A percentile compares a stretch with the other conserved stretches of the same genome.
phyloP scores from a whole-genome alignment of 805 yeast genomes.

The Saccharomycopsis babjevae region DNA sequence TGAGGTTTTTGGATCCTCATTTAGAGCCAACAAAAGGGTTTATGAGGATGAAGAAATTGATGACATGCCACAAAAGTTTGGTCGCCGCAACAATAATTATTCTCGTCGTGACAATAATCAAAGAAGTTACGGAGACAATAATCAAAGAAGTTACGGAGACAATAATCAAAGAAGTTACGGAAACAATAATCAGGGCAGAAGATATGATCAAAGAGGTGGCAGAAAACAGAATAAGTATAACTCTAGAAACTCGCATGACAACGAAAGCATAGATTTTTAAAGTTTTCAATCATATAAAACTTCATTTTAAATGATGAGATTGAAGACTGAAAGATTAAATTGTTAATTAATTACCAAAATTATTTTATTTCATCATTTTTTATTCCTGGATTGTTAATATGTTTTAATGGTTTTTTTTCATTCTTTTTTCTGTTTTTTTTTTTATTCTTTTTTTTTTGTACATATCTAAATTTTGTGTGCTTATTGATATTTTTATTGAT shows the following conservation, averaged over 20 bases:
- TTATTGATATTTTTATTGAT: neutral
- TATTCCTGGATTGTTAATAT: neutral
- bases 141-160: slow-evolving; percentile 22
- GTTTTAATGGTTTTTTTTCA: neutral
- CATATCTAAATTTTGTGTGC: neutral
- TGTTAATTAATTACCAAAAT: too few relatives aligned
- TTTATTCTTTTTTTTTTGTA: neutral
- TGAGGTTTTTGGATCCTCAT: neutral
- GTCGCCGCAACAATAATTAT: neutral
- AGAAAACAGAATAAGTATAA: slow-evolving; percentile 10
- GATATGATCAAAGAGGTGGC: slow-evolving; percentile 16
- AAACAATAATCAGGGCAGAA: slow-evolving; percentile 20
- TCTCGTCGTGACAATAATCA: slow-evolving; percentile 7
- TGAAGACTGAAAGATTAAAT: too few relatives aligned
- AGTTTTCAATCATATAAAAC: neutral
- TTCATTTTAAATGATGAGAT: neutral
- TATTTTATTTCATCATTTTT: neutral
- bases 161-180: slow-evolving; percentile 20
- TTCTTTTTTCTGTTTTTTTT: neutral
- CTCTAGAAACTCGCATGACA: slow-evolving; percentile 20
- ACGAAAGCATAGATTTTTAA: neutral
- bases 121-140: slow-evolving; percentile 23
- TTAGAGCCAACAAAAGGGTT: neutral
- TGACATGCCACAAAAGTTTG: neutral
- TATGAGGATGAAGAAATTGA: neutral